Conservation (phyloP, 768 basidiomycete species). For the Imleria badia region DNA sequence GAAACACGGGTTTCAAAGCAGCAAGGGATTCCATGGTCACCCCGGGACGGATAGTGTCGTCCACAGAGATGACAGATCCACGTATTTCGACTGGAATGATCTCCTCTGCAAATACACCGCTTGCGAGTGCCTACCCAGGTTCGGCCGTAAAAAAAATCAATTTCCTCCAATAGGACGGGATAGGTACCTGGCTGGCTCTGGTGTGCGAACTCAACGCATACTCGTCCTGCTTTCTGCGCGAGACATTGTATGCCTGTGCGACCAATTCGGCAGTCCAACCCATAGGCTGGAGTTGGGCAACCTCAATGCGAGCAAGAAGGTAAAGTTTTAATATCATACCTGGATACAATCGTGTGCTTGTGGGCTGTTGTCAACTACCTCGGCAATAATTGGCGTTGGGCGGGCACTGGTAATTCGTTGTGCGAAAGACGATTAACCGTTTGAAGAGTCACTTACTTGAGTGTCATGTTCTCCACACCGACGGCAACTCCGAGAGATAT, state of each 20-base stretch:
- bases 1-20: constrained; percentile 84
- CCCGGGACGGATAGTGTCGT: constrained; percentile 87
- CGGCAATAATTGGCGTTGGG: constrained; percentile 67
- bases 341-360: constrained; percentile 77
- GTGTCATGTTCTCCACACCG: constrained; percentile 81
- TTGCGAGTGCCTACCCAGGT: constrained; percentile 51
- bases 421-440: not conserved
- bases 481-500: constrained; percentile 84
- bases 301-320: not conserved
- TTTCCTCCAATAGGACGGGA: not conserved
- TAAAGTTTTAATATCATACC: constrained; percentile 27
- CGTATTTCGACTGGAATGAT: constrained; percentile 83
- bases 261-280: constrained; percentile 96
- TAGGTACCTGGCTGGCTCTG: constrained; percentile 62
- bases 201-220: constrained; percentile 88
- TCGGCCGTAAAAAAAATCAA: not conserved
- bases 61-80: constrained; percentile 63
- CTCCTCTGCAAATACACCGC: constrained; percentile 80
- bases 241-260: constrained; percentile 72
- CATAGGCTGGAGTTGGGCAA: constrained; percentile 61
- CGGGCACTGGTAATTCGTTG: constrained; percentile 50
- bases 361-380: constrained; percentile 53
- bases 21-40: constrained; percentile 77
- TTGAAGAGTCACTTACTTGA: constrained; percentile 50
- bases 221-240: constrained; percentile 83